A percentile compares a stretch with the other conserved stretches of the same genome.
These are phyloP conservation scores for Bacidia rubella DNA, from an alignment of 495 filamentous ascomycete species.

Conservation along the genomic window DNA sequence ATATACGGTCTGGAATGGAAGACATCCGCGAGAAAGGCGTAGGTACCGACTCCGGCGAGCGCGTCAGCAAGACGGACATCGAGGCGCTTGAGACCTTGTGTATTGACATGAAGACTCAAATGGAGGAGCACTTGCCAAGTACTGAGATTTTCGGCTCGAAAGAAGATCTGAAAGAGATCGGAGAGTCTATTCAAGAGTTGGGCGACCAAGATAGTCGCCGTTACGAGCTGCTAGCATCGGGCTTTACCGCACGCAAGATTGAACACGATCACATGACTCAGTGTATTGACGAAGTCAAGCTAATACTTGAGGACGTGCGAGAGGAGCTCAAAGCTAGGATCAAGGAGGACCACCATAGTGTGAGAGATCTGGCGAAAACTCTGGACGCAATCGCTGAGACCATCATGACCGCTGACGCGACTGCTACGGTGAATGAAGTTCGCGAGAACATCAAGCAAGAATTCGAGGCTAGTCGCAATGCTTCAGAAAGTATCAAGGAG, in stretches of 20 bases:
- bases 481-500: constrained; percentile 52
- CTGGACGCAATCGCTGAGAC: constrained; percentile 49
- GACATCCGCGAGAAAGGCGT: constrained; percentile 55
- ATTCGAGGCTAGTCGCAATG: constrained; percentile 62
- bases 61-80: constrained; percentile 62
- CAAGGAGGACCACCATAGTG: constrained; percentile 39
- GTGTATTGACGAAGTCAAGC: constrained; percentile 45
- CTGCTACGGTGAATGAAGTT: constrained; percentile 61
- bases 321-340: constrained; percentile 53
- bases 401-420: constrained; percentile 42
- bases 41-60: constrained; percentile 48
- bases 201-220: constrained; percentile 53
- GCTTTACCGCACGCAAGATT: constrained; percentile 61
- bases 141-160: constrained; percentile 49
- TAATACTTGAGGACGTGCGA: constrained; percentile 44
- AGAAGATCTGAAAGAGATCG: constrained; percentile 48
- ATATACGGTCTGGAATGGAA: constrained; percentile 58
- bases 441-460: constrained; percentile 66
- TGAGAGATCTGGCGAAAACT: constrained; percentile 44
- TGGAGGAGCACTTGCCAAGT: constrained; percentile 55
- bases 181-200: constrained; percentile 56
- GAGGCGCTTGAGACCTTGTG: constrained; percentile 66
- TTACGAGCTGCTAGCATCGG: constrained; percentile 59
- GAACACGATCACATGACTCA: constrained; percentile 46
- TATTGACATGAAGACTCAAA: constrained; percentile 61